These are phyloP conservation scores for Corylus americana DNA, from an alignment of 306 rosid genomes.

Conservation along the genomic window DNA sequence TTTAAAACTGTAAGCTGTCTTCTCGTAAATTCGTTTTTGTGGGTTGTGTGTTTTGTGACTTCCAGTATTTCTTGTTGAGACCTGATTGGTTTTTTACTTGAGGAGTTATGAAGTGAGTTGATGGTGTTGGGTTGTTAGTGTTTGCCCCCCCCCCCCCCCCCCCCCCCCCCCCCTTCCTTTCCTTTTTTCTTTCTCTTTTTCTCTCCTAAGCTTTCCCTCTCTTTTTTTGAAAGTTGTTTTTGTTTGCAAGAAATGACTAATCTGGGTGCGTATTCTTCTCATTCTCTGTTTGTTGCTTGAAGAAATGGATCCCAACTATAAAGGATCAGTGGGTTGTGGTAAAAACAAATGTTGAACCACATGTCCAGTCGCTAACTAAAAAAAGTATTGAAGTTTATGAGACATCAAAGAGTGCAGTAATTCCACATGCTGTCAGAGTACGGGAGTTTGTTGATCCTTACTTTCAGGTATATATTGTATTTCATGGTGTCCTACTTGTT, in stretches of 20 bases:
- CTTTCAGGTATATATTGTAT: conserved; percentile 59
- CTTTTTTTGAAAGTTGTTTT: background rate
- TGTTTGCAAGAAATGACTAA: background rate
- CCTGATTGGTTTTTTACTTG: background rate
- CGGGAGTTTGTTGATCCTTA: conserved; percentile 73
- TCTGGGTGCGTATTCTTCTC: conserved; percentile 21
- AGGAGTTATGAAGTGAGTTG: background rate
- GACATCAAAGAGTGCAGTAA: conserved; percentile 59
- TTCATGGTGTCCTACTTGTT: background rate
- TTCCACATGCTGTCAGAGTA: conserved; percentile 70
- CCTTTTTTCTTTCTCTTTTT: background rate
- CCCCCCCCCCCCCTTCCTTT: background rate
- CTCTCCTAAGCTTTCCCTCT: too few relatives aligned
- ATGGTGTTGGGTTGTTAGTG: background rate
- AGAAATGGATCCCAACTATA: conserved; percentile 77
- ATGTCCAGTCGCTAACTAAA: conserved; percentile 44
- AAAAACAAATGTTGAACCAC: conserved; percentile 73
- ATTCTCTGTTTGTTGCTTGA: conserved; percentile 28
- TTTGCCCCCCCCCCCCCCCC: background rate
- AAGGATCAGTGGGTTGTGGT: conserved; percentile 63
- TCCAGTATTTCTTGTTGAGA: background rate
- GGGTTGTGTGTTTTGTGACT: conserved; percentile 14
- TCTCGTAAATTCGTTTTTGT: conserved; percentile 25
- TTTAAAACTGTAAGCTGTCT: conserved; percentile 68
- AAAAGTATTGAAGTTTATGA: conserved; percentile 64